phyloP scores from a whole-genome alignment of 495 filamentous ascomycete species.

The Hypoxylon lenormandii region DNA sequence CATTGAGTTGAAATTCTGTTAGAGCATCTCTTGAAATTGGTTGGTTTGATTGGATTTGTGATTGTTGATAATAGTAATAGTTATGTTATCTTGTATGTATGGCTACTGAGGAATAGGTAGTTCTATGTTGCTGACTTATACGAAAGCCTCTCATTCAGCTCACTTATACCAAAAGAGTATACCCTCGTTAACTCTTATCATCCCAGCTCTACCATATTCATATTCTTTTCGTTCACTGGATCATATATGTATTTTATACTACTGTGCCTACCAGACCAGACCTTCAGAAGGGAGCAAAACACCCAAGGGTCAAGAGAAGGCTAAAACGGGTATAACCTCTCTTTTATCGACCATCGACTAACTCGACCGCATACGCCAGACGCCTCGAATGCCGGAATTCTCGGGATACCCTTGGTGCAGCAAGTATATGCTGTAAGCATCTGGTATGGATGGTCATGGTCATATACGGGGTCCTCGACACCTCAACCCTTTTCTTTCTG shows the following conservation, averaged over 20 bases:
- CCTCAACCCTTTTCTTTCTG: slow-evolving; percentile 17
- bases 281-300: not conserved
- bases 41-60: too few species aligned
- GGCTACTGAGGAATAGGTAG: too few species aligned
- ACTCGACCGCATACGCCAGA: not conserved
- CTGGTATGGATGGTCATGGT: not conserved
- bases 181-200: too few species aligned
- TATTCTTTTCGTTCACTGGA: not conserved
- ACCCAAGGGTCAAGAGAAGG: too few species aligned
- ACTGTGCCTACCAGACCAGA: not conserved
- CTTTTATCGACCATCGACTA: not conserved
- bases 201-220: too few species aligned
- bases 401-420: slow-evolving; percentile 32
- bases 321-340: not conserved
- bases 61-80: too few species aligned
- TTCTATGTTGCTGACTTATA: too few species aligned
- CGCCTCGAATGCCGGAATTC: slow-evolving; percentile 5
- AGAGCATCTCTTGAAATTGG: too few species aligned
- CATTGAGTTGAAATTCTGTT: too few species aligned
- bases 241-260: not conserved
- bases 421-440: not conserved
- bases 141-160: too few species aligned
- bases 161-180: too few species aligned
- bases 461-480: not conserved
- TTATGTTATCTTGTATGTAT: too few species aligned